A percentile compares a stretch with the other conserved stretches of the same genome.
These are phyloP conservation scores for Escallonia herrerae DNA, from an alignment of 129 eudicot genomes.

Conservation along the genomic window DNA sequence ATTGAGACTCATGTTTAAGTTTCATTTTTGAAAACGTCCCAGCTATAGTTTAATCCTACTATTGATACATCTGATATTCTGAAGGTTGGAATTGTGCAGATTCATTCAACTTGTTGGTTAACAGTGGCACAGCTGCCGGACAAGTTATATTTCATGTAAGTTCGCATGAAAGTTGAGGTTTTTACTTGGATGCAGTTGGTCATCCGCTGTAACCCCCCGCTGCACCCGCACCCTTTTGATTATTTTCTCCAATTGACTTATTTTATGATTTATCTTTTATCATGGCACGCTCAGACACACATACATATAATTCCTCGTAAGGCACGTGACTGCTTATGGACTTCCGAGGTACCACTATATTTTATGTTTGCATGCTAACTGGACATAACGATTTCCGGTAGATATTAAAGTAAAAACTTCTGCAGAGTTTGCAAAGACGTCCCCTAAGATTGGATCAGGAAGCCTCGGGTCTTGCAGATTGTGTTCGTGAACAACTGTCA, in stretches of 20 bases:
- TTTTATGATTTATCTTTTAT: slow-evolving; percentile 5
- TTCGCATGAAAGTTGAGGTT: slow-evolving; percentile 2
- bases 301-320: slow-evolving; percentile 90
- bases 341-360: slow-evolving; percentile 64
- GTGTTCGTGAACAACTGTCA: slow-evolving; percentile 50
- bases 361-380: too few species aligned
- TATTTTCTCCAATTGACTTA: neutral
- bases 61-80: neutral
- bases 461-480: slow-evolving; percentile 52
- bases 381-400: neutral
- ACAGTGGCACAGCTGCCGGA: slow-evolving; percentile 90
- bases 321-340: slow-evolving; percentile 86
- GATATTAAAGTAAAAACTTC: neutral
- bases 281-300: slow-evolving; percentile 59
- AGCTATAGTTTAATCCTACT: neutral
- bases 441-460: slow-evolving; percentile 65
- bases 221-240: too few species aligned
- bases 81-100: slow-evolving; percentile 38
- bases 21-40: too few species aligned
- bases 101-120: slow-evolving; percentile 87
- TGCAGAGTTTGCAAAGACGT: slow-evolving; percentile 65
- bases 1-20: too few species aligned
- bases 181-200: neutral
- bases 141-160: slow-evolving; percentile 96
- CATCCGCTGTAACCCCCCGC: too few species aligned